Base-by-base conservation (phyloP, 2,329 filamentous ascomycete genomes). In the Colletotrichum acutatum region DNA sequence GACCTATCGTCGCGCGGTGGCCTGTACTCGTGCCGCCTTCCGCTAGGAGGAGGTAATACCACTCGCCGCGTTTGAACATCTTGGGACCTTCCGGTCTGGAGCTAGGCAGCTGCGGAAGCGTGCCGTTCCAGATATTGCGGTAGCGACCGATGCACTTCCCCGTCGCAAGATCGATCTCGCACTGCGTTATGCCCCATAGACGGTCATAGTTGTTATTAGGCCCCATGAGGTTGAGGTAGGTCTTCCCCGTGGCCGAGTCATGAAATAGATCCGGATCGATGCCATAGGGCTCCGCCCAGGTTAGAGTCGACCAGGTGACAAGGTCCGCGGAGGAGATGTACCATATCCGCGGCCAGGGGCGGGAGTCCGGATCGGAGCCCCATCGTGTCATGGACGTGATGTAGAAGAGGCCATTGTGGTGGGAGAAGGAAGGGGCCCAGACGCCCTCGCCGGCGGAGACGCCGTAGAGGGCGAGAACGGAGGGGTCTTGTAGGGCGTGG, bases 1-100 rank as follows among this genome's bases (percentile, higher is more conserved):
- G 74, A 79, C 85, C 37, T 2, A 86, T 84, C 77, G 83, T 86
- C 65, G 84, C 83, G 32, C 81, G 80, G 74, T 86, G 84, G 0
- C 83, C 83, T 30, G 78, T 81, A 59, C 84, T 83, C 7, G 80
- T 81, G 5, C 32, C 62, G 24, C 62, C 61, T 5, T 49, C 46
- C 42, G 63, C 34, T 4, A 62, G 53, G 28, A 72, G 22, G 37
- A 72, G 69, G 58, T 72, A 72, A 12, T 72, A 72, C 26, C 46
- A 68, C 1, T 59, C 69, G 3, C 65, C 65, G 7, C 69, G 65
- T 58, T 54, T 72, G 30, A 68, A 72, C 58, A 72, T 72, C 65
- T 68, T 68, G 3, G 65, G 69, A 4, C 76, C 76, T 49, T 77
- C 77, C n/a, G 76, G 76, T 0, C 76, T 58, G 24, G 69, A 58